Evolutionary conservation across 2,329 filamentous ascomycete genomes (phyloP).

Genomic region (Pestalotiopsis sp.): DNA sequence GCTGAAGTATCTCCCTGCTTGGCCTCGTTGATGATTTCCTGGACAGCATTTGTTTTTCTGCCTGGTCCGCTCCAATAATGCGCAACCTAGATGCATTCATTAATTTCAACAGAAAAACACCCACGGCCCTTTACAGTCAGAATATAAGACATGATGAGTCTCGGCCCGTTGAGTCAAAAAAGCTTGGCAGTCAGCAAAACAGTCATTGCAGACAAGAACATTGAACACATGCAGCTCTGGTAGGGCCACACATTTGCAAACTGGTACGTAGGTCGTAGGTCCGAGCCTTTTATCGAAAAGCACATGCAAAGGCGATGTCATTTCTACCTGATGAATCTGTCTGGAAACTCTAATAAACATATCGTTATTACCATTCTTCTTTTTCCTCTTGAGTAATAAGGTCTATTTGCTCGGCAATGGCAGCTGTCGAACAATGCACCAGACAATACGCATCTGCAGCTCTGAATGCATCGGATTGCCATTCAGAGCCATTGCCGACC

Average conservation of each 20-base stretch:
- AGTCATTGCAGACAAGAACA: not conserved
- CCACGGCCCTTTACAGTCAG: not conserved
- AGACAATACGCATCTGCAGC: no score
- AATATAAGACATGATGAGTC: not conserved
- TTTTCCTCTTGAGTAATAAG: no score
- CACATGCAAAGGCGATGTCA: not conserved
- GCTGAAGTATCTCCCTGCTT: not conserved
- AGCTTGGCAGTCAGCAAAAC: not conserved
- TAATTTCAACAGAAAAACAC: not conserved
- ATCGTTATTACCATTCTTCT: no score
- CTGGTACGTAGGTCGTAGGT: not conserved
- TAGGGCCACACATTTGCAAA: not conserved
- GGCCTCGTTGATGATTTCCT: not conserved
- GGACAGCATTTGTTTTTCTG: not conserved
- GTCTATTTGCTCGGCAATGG: no score
- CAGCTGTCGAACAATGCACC: no score
- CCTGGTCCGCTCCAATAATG: not conserved
- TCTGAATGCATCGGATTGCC: no score
- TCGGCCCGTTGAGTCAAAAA: not conserved
- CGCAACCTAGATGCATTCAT: not conserved
- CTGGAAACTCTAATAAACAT: not conserved
- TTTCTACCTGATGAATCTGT: not conserved
- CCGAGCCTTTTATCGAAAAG: not conserved
- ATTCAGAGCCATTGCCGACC: no score
- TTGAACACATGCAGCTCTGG: not conserved